Evolutionary conservation across 2,329 filamentous ascomycete species (phyloP).

Genomic region (Clarireedia homoeocarpa): DNA sequence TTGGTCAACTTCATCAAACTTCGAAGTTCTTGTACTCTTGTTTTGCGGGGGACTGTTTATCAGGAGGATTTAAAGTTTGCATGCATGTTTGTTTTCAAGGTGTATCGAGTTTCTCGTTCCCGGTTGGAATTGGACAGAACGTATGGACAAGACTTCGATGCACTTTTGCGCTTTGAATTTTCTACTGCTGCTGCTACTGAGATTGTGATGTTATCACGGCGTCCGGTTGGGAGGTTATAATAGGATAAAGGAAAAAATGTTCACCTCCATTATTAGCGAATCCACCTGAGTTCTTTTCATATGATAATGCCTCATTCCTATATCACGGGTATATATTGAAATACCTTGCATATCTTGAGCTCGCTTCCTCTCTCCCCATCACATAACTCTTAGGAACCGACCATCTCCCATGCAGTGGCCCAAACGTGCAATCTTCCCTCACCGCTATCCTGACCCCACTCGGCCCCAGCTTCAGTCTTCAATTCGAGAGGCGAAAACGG

Average conservation of each 20-base stretch:
- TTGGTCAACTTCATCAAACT: not conserved
- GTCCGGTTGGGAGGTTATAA: constrained; percentile 5
- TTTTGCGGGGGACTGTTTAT: not conserved
- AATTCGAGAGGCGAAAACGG: not conserved
- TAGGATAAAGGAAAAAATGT: constrained; percentile 9
- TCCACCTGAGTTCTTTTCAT: not conserved
- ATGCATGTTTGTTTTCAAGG: constrained; percentile 6
- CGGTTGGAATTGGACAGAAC: constrained; percentile 2
- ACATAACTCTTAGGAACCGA: too few species aligned
- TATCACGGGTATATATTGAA: not conserved
- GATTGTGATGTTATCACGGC: constrained; percentile 8
- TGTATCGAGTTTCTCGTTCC: not conserved
- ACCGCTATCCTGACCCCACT: constrained; percentile 1
- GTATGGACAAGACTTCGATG: not conserved
- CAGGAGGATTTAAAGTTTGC: not conserved
- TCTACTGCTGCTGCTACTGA: constrained; percentile 1
- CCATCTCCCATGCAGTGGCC: not conserved
- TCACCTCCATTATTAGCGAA: not conserved
- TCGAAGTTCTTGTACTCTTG: constrained; percentile 7
- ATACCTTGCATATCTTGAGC: not conserved
- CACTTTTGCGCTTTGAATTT: constrained; percentile 4
- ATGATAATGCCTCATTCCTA: not conserved
- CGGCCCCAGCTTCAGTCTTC: not conserved
- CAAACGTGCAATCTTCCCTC: not conserved
- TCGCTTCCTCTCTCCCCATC: not conserved